Evolutionary conservation across 768 basidiomycete genomes (phyloP).

Genomic region (Grammothele lineata): DNA sequence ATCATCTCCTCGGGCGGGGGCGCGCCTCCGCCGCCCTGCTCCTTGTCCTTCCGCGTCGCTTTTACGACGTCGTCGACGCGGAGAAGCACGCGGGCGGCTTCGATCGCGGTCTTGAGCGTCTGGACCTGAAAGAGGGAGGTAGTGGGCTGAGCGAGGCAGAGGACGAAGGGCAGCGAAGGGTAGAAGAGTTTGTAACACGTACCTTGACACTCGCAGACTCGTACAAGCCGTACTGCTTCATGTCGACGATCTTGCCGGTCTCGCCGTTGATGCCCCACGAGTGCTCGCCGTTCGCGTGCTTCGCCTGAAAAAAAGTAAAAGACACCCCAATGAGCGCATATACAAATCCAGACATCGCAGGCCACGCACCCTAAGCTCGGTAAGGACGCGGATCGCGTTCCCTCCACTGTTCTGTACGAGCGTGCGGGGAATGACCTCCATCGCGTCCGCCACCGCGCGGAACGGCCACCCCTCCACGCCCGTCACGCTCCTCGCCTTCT

Average conservation of each 20-base stretch:
- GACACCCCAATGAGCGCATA: too few species aligned
- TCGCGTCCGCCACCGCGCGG: constrained; percentile 89
- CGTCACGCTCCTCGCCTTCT: constrained; percentile 72
- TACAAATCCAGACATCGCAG: too few species aligned
- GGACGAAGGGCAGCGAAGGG: neutral
- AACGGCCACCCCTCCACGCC: constrained; percentile 92
- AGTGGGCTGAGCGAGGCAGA: neutral
- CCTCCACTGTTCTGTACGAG: constrained; percentile 94
- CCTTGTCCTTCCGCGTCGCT: constrained; percentile 73
- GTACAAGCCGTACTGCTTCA: constrained; percentile 91
- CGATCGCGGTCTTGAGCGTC: constrained; percentile 96
- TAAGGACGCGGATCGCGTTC: constrained; percentile 89
- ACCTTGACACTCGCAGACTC: constrained; percentile 93
- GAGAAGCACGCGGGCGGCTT: constrained; percentile 89
- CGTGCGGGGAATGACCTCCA: constrained; percentile 96
- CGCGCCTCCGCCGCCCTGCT: constrained; percentile 42
- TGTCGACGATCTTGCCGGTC: constrained; percentile 92
- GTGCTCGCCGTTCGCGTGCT: constrained; percentile 87
- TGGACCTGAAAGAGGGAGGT: constrained; percentile 73
- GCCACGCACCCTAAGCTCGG: constrained; percentile 78
- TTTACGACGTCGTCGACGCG: constrained; percentile 94
- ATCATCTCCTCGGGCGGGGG: constrained; percentile 55
- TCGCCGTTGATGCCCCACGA: constrained; percentile 96
- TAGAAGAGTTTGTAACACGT: neutral
- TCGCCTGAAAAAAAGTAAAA: constrained; percentile 53